These are phyloP conservation scores for Phytophthora colocasiae DNA, from an alignment of 352 stramenopile genomes.

Conservation along the genomic window DNA sequence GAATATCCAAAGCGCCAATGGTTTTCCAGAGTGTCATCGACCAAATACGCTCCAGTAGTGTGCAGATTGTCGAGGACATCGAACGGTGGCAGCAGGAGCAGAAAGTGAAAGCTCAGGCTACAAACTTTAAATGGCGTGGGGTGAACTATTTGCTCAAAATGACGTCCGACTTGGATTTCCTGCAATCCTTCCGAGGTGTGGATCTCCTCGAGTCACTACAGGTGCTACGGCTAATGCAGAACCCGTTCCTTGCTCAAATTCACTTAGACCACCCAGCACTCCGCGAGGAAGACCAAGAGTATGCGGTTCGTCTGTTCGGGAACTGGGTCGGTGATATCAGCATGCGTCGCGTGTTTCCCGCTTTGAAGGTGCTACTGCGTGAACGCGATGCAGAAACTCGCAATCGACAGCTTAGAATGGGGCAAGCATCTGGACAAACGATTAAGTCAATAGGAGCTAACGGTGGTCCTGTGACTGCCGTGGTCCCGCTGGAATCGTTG, in stretches of 20 bases:
- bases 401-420: constrained; percentile 16
- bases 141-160: constrained; percentile 89
- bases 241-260: constrained; percentile 68
- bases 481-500: constrained; percentile 4
- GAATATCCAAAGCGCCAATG: constrained; percentile 48
- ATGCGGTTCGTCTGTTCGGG: constrained; percentile 36
- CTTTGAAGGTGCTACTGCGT: constrained; percentile 51
- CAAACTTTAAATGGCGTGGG: constrained; percentile 73
- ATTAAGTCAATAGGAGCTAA: neutral
- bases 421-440: neutral
- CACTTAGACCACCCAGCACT: constrained; percentile 67
- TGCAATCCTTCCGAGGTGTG: constrained; percentile 38
- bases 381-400: constrained; percentile 44
- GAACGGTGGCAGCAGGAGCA: constrained; percentile 55
- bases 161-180: constrained; percentile 66
- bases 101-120: constrained; percentile 27
- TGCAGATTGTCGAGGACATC: constrained; percentile 79
- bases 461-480: constrained; percentile 6
- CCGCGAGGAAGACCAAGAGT: constrained; percentile 31
- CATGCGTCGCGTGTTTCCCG: constrained; percentile 64
- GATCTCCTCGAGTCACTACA: constrained; percentile 49
- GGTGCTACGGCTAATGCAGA: constrained; percentile 58
- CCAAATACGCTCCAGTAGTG: constrained; percentile 65
- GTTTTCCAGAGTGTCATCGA: constrained; percentile 72
- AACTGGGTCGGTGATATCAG: constrained; percentile 59